Evolutionary conservation across 306 rosid species (phyloP).

Genomic region (Spatholobus suberectus): DNA sequence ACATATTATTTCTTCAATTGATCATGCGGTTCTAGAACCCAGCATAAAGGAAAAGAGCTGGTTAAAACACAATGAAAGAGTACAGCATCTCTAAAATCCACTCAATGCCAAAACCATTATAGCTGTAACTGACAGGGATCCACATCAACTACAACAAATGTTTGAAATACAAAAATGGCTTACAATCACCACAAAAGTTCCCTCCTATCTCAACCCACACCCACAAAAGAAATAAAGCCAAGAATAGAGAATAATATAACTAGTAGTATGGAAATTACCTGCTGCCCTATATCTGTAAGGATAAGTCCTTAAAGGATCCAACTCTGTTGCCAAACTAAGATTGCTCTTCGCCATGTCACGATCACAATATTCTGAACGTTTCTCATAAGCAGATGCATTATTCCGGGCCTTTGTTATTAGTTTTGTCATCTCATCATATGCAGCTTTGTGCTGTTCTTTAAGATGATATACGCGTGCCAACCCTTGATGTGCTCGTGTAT

Average conservation of each 20-base stretch:
- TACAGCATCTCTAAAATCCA: neutral
- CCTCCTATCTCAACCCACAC: neutral
- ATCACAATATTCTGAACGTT: conserved; percentile 14
- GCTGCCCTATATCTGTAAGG: conserved; percentile 9
- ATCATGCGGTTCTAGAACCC: neutral
- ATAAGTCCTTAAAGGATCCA: neutral
- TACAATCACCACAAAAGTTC: neutral
- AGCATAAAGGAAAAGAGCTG: neutral
- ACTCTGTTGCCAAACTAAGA: neutral
- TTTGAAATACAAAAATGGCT: neutral
- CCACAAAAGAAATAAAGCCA: neutral
- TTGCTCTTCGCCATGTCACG: conserved; percentile 3
- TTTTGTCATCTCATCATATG: conserved; percentile 1
- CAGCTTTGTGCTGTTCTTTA: neutral
- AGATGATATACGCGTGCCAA: neutral
- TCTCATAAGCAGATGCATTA: neutral
- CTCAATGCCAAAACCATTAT: neutral
- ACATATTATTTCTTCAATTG: neutral
- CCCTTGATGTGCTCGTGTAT: conserved; percentile 12
- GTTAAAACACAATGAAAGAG: neutral
- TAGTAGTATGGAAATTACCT: neutral
- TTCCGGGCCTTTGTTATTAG: neutral
- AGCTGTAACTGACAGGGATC: neutral
- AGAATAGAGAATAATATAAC: neutral
- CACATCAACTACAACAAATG: neutral